Evolutionary conservation across 495 filamentous ascomycete genomes (phyloP), one percentile per base, ranked within the genome.

Genomic region (Jackrogersella minutella): DNA sequence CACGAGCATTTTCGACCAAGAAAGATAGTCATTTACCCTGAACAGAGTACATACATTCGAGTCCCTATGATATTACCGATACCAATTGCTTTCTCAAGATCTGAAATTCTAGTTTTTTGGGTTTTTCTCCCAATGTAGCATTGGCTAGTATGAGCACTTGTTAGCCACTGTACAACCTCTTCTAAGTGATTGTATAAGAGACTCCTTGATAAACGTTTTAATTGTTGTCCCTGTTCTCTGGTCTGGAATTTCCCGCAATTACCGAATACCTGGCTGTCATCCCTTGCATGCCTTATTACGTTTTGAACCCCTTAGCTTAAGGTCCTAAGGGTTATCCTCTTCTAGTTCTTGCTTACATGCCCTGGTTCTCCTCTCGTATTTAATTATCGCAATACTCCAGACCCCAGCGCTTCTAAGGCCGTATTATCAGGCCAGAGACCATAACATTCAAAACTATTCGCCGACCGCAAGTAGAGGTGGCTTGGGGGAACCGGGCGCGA

Each of bases 371-470:
- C 10, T n/a, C 14, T n/a, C 8, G 61, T 6, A 8, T 26, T 60
- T 13, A 33, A 60, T 60, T 47, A 39, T 64, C 43, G 43, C 56
- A 56, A 33, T 31, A 51, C 26, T 47, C 40, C 26, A 46, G 13
- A 58, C 31, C 36, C 46, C 31, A 36, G 46, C 14, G 6, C 11
- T 30, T 37, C 37, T 58, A 67, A 52, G 58, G 49, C 68, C 62
- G 62, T 66, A 62, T 43, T 19, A 53, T 58, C 17, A 34, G 46
- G 49, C 52, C 36, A 50, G 16, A 53, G 34, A 30, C 40, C 14
- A 24, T 44, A 7, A 19, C 14, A 37, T 43, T 17, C 40, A 57
- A 44, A 52, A 46, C 39, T 37, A 28, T 61, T 64, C 43, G 55
- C 28, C 44, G 44, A 44, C 22, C 47, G 56, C 46, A 5, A 56